phyloP scores from a whole-genome alignment of 495 filamentous ascomycete genomes.

The Podospora comata region DNA sequence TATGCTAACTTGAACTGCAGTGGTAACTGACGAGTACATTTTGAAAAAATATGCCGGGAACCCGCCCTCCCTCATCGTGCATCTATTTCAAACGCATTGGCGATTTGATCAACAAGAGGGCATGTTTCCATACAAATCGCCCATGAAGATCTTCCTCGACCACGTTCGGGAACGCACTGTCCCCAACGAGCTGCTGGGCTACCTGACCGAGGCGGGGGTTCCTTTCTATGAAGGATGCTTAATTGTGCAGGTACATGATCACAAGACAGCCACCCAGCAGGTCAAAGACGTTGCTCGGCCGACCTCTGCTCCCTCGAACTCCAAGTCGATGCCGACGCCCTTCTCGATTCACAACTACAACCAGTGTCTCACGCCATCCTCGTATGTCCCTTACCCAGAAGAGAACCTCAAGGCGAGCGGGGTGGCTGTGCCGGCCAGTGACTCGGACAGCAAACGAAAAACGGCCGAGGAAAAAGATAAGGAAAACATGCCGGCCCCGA shows the following conservation, averaged over 20 bases:
- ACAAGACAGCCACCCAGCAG: slow-evolving; percentile 61
- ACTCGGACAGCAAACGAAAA: slow-evolving; percentile 28
- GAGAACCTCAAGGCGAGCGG: slow-evolving; percentile 44
- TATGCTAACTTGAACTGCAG: slow-evolving; percentile 33
- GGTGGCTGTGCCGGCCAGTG: slow-evolving; percentile 20
- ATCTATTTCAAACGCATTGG: slow-evolving; percentile 81
- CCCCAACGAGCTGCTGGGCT: slow-evolving; percentile 53
- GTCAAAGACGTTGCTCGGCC: slow-evolving; percentile 55
- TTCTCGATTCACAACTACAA: slow-evolving; percentile 92
- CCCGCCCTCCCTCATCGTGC: slow-evolving; percentile 78
- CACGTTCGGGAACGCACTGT: slow-evolving; percentile 54
- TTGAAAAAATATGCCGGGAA: slow-evolving; percentile 74
- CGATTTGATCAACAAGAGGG: slow-evolving; percentile 94
- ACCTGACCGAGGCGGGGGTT: slow-evolving; percentile 61
- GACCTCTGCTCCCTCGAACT: slow-evolving; percentile 33
- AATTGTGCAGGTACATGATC: slow-evolving; percentile 87
- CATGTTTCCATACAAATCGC: slow-evolving; percentile 82
- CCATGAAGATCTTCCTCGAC: slow-evolving; percentile 80
- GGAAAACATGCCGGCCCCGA: slow-evolving; percentile 53
- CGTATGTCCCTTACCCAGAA: slow-evolving; percentile 76
- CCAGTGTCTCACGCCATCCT: slow-evolving; percentile 79
- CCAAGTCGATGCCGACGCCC: slow-evolving; percentile 58
- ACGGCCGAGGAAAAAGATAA: slow-evolving; percentile 38
- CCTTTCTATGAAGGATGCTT: slow-evolving; percentile 94
- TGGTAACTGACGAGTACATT: slow-evolving; percentile 70